Base-by-base conservation (phyloP, 208 protist genomes). In the Wallacemonas rigidus region DNA sequence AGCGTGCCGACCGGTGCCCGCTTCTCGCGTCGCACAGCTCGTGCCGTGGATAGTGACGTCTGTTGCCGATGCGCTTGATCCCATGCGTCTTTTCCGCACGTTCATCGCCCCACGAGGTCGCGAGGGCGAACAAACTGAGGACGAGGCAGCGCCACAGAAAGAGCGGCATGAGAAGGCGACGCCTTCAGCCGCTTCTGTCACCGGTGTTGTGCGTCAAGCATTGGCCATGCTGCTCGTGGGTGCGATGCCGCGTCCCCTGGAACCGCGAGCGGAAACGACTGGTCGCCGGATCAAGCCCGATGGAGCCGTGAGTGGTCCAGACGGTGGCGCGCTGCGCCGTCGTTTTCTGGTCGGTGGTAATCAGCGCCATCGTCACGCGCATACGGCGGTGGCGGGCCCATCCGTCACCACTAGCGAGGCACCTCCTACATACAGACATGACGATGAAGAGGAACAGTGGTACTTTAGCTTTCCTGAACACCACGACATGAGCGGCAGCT, bases 401-500 rank as follows among this genome's bases (percentile, higher is more conserved):
- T 26, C 26, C 26, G 26, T 26, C 26, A 26, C 26, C 26, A 26
- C 26, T 26, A 26, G 26, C 26, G 26, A 26, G 26, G 26, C 26
- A 26, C 26, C 26, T 26, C 26, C 0, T 26, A 63, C 57, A 6
- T 11, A 63, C 17, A 7, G 3, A n/a, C 36, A 44, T 38, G 39
- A 63, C 36, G 56, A 41, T 6, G 35, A 41, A 1, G 56, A 45
- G 7, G 60, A 65, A 1, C 8, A 65, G 43, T 65, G 60, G 60
- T 65, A 65, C 41, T 65, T 65, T 26, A 5, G 11, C 41, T 65
- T 65, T 26, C 60, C 60, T 2, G 60, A 65, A 41, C 60, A 65
- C 40, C 60, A 65, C 60, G 60, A 65, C 1, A 17, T 12, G 7
- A 65, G 60, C 43, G 26, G 26, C 26, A 26, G 26, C 26, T 26